Base-by-base conservation (phyloP, 2,329 filamentous ascomycete species). In the Metarhizium rileyi region DNA sequence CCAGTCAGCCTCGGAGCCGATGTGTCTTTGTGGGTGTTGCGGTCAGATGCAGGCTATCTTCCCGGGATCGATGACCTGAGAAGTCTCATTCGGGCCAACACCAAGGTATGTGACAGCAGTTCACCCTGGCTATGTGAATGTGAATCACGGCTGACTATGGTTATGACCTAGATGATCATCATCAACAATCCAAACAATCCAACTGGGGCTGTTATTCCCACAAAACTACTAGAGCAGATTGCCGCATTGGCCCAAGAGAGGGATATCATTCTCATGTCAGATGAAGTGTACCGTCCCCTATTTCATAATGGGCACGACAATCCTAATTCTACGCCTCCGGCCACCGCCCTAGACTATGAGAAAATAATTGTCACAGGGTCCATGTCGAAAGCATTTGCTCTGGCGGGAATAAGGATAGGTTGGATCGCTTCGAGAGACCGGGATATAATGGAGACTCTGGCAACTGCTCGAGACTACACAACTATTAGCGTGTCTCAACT, bases 401-500 rank as follows among this genome's bases (percentile, higher is more conserved):
- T 95, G 4, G 87, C 89, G 1, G 89, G 90, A 2, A 83, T 94
- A 53, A 81, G 89, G 1, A 67, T 90, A 1, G 90, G 90, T 28
- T 96, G 90, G 90, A 75, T 91, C 51, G 87, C 86, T 3, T 84
- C 83, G 14, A 79, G 80, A 25, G 78, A 81, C 63, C 61, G 63
- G 5, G 67, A 70, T 0, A 73, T 94, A 50, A 75, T 91, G 48
- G 76, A 82, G 46, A 70, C 74, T 14, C 74, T 86, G 53, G 80
- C 83, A 10, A 66, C 71, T 14, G 82, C 83, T 1, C 75, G 88
- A 38, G 84, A 93, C 64, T 94, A 93, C 70, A 94, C 87, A 3
- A 90, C 86, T 25, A 94, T 94, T 59, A 86, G 84, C 36, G 87
- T 94, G 0, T 87, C 86, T n/a, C 81, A 84, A 60, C 70, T 95